Evolutionary conservation across 495 filamentous ascomycete species (phyloP), one percentile per base, ranked within the genome.

Genomic region (Podospora comata): DNA sequence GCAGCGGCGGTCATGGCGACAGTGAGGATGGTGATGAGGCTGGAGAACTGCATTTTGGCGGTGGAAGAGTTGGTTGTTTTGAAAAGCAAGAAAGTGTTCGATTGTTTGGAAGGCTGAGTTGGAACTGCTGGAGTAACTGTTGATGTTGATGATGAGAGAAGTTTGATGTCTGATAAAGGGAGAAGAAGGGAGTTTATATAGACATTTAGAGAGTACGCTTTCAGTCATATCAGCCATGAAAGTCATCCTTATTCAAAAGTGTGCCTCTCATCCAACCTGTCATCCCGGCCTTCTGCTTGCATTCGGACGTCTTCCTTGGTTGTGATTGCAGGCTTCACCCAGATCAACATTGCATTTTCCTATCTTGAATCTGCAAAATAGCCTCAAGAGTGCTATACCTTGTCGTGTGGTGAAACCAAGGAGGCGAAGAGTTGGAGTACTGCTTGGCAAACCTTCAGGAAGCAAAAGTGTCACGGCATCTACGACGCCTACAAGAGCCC

Each of bases 1-100:
- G 67, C 67, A 13, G 57, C 15, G 67, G 63, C 67, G 26, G 62
- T 69, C 62, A 69, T 65, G 63, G 67, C 62, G 30, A 69, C n/a
- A 19, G 67, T 59, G 19, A 65, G 57, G 62, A 26, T 27, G 39
- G 67, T 27, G 67, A 69, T 20, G 67, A 69, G 0, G 63, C 60
- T 62, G 57, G 23, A 19, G 63, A 69, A 62, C 57, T 69, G 67
- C 67, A 69, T 69, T 62, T 69, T 69, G 67, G 5, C 4, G 23
- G 39, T n/a, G 20, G 60, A 30, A 11, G 56, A 20, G 26, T 59
- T 59, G 56, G 19, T 59, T 18, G 15, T 20, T 59, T 28, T 9
- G 56, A 6, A 16, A 28, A 23, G 56, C 19, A 20, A 6, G 20
- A 18, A 32, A 2, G 61, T 34, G 44, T 6, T 54, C 57, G 65